Evolutionary conservation across 768 basidiomycete species (phyloP).

Genomic region (Suillus tomentosus): DNA sequence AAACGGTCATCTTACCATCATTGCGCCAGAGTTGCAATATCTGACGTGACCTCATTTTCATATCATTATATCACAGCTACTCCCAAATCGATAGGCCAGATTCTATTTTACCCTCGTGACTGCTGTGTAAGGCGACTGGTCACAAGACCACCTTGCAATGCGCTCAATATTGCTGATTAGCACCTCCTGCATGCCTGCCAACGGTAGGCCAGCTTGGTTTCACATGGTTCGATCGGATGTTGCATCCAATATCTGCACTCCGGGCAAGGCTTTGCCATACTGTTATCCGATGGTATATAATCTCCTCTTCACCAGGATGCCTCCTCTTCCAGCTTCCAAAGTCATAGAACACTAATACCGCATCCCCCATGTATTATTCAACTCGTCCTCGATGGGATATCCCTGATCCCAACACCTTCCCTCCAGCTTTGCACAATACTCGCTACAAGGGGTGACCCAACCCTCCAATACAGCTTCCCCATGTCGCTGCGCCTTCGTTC

Average conservation of each 20-base stretch:
- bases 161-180: too few relatives aligned
- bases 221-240: background rate
- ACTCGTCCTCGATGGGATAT: background rate
- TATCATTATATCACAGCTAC: too few relatives aligned
- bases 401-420: background rate
- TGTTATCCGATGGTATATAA: constrained; percentile 11
- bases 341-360: background rate
- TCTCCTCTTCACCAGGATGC: background rate
- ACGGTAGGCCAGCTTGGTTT: background rate
- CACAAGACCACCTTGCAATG: too few relatives aligned
- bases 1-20: too few relatives aligned
- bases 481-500: background rate
- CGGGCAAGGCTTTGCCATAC: constrained; percentile 1
- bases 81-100: too few relatives aligned
- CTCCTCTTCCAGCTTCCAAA: background rate
- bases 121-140: too few relatives aligned
- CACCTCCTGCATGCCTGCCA: too few relatives aligned
- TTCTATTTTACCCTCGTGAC: too few relatives aligned
- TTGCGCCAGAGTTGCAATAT: too few relatives aligned
- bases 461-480: background rate
- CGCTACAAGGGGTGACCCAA: constrained; percentile 8
- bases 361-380: background rate
- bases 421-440: background rate
- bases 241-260: background rate
- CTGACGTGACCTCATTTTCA: too few relatives aligned